Percentiles rank a stretch among this genome's conserved stretches.
Evolutionary conservation across 768 basidiomycete species (phyloP).

Genomic region (Chalciporus piperatus): DNA sequence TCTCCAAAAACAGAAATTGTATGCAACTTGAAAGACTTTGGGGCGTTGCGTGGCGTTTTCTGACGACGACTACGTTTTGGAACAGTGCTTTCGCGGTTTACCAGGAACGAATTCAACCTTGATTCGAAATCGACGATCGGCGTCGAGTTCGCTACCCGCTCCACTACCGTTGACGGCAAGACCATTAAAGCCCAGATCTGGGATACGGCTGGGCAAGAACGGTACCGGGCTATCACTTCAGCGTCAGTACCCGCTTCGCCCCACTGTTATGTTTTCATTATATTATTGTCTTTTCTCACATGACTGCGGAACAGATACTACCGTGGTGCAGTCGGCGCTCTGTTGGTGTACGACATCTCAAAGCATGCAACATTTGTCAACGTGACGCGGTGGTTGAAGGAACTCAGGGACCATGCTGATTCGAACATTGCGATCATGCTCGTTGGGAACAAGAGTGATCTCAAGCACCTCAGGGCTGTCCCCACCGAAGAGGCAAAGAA

Average conservation of each 20-base stretch:
- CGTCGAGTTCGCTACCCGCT: slow-evolving; percentile 97
- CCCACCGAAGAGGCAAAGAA: slow-evolving; percentile 96
- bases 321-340: slow-evolving; percentile 91
- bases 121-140: slow-evolving; percentile 99
- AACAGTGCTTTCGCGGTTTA: slow-evolving; percentile 98
- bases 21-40: slow-evolving; percentile 9
- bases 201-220: slow-evolving; percentile 99
- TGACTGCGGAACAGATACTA: slow-evolving; percentile 66
- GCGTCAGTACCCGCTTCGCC: slow-evolving; percentile 53
- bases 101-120: slow-evolving; percentile 98
- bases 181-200: slow-evolving; percentile 98
- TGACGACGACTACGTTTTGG: slow-evolving; percentile 2
- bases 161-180: slow-evolving; percentile 94
- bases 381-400: slow-evolving; percentile 95
- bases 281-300: neutral
- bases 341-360: slow-evolving; percentile 92
- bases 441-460: slow-evolving; percentile 98
- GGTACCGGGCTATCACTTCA: slow-evolving; percentile 96
- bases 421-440: slow-evolving; percentile 95
- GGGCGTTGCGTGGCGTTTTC: neutral
- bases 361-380: slow-evolving; percentile 94
- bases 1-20: slow-evolving; percentile 31
- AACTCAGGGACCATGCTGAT: slow-evolving; percentile 92
- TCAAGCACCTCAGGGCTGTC: slow-evolving; percentile 95
- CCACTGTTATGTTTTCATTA: too few relatives aligned